Percentiles rank a stretch among this genome's conserved stretches.
phyloP scores from a whole-genome alignment of 1,284 basidiomycete species.

The Vanrija humicola region DNA sequence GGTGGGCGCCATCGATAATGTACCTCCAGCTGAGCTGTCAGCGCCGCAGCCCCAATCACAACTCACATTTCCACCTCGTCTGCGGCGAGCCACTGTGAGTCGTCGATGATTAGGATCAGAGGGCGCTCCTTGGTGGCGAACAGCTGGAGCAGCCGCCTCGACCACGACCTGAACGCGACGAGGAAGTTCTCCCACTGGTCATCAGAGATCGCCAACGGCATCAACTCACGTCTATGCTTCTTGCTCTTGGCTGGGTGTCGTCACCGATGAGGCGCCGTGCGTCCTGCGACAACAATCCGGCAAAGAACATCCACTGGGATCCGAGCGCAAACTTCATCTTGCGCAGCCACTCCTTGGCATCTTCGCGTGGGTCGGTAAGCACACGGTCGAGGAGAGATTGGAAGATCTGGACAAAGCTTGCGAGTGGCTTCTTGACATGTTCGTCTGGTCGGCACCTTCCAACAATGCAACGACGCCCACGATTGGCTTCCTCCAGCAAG shows the following conservation, averaged over 20 bases:
- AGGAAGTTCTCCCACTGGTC: conserved; percentile 27
- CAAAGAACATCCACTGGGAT: conserved; percentile 29
- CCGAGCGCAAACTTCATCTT: conserved; percentile 28
- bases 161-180: conserved; percentile 28
- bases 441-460: conserved; percentile 36
- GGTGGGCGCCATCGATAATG: conserved; percentile 15
- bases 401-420: conserved; percentile 41
- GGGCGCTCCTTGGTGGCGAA: conserved; percentile 36
- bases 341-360: conserved; percentile 28
- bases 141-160: conserved; percentile 32
- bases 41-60: not conserved
- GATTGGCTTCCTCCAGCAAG: conserved; percentile 14
- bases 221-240: conserved; percentile 13
- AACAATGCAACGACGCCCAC: conserved; percentile 20
- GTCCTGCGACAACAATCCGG: conserved; percentile 28
- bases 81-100: conserved; percentile 39
- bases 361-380: conserved; percentile 38
- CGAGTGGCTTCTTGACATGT: conserved; percentile 32
- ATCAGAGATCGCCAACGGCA: not conserved
- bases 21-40: conserved; percentile 16
- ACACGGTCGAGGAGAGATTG: conserved; percentile 35
- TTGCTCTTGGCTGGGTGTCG: conserved; percentile 1
- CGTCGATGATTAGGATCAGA: conserved; percentile 40
- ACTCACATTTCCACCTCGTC: conserved; percentile 32
- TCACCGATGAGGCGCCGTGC: conserved; percentile 25